A percentile compares a stretch with the other conserved stretches of the same genome.
Conservation (phyloP, 2,329 filamentous ascomycete species). For the Alternaria gansuensis region DNA sequence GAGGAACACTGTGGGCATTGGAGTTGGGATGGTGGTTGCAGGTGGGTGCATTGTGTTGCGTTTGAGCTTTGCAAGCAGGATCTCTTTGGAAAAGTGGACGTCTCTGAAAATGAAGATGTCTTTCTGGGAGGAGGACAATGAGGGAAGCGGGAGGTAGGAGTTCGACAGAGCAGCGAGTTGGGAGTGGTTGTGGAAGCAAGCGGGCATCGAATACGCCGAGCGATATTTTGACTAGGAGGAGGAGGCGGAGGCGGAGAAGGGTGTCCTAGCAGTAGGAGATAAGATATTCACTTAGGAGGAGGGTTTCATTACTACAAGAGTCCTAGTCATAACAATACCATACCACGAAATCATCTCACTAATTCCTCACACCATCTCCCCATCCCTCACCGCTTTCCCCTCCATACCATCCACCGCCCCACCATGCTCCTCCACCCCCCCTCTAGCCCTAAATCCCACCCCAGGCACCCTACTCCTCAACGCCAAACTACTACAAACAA, state of each 20-base stretch:
- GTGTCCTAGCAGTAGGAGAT: no score
- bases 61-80: no score
- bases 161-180: neutral
- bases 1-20: no score
- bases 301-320: neutral
- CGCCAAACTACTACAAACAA: constrained; percentile 81
- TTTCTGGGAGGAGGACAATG: no score
- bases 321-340: neutral
- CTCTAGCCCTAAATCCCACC: constrained; percentile 54
- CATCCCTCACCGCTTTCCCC: neutral
- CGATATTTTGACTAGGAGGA: neutral
- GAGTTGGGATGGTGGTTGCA: no score
- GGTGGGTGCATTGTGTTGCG: no score
- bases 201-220: neutral
- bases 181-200: neutral
- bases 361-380: neutral
- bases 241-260: neutral
- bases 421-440: constrained; percentile 7
- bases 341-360: neutral
- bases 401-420: neutral
- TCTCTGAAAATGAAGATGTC: no score
- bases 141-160: no score
- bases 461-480: constrained; percentile 63
- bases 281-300: neutral
- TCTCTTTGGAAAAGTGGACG: no score